phyloP scores from a whole-genome alignment of 1,284 basidiomycete genomes.

The Neolentinus lepideus region DNA sequence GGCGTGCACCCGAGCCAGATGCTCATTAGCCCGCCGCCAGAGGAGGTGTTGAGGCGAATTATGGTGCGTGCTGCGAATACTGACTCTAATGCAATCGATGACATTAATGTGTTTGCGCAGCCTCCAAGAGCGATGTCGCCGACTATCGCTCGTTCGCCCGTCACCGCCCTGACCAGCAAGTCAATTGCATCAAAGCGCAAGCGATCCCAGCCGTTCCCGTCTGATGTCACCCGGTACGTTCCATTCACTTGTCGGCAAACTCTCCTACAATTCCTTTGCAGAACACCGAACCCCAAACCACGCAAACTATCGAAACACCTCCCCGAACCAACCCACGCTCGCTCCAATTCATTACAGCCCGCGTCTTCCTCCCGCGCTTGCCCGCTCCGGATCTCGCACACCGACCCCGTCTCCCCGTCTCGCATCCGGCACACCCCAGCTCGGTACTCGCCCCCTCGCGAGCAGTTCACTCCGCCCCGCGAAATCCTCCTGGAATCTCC shows the following conservation, averaged over 20 bases:
- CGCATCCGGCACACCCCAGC: slow-evolving; percentile 27
- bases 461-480: slow-evolving; percentile 63
- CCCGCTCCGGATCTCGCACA: slow-evolving; percentile 29
- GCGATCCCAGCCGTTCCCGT: not conserved
- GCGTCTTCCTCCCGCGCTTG: slow-evolving; percentile 10
- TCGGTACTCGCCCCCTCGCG: slow-evolving; percentile 54
- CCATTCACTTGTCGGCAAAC: not conserved
- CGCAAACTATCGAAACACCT: slow-evolving; percentile 38
- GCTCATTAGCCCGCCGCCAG: slow-evolving; percentile 40
- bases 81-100: not conserved
- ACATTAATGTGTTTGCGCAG: slow-evolving; percentile 1
- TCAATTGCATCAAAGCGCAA: not conserved
- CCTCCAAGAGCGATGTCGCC: not conserved
- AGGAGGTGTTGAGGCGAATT: slow-evolving; percentile 25
- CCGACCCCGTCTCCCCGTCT: slow-evolving; percentile 38
- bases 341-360: slow-evolving; percentile 17
- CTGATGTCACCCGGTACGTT: not conserved
- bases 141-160: slow-evolving; percentile 6
- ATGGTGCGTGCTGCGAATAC: slow-evolving; percentile 11
- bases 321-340: slow-evolving; percentile 18
- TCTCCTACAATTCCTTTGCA: slow-evolving; percentile 16
- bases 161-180: not conserved
- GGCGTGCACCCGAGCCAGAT: slow-evolving; percentile 11
- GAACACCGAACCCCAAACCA: slow-evolving; percentile 53
- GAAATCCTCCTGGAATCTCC: slow-evolving; percentile 44